These are phyloP conservation scores for Venturia oleaginea DNA, from an alignment of 2,329 filamentous ascomycete genomes.

Conservation along the genomic window DNA sequence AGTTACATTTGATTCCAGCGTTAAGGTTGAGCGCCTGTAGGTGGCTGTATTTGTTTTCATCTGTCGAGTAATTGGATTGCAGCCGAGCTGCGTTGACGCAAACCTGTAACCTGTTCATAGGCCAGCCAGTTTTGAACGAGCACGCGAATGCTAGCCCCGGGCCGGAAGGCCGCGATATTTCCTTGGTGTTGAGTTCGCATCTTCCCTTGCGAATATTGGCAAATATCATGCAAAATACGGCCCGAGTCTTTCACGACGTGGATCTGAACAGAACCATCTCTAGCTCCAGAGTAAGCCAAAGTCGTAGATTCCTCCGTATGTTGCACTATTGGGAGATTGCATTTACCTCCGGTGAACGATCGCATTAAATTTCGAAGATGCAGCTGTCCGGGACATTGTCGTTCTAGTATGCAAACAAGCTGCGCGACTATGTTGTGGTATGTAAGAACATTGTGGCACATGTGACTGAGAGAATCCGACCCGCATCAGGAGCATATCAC, in stretches of 20 bases:
- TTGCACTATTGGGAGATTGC: background rate
- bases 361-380: background rate
- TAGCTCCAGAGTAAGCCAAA: background rate
- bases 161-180: background rate
- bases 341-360: background rate
- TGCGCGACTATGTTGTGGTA: background rate
- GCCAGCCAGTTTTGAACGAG: background rate
- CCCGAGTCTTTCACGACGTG: background rate
- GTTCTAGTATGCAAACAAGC: background rate
- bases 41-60: background rate
- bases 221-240: background rate
- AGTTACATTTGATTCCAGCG: background rate
- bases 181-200: background rate
- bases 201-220: background rate
- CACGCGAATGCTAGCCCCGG: background rate
- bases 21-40: background rate
- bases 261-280: background rate
- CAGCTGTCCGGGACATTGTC: background rate
- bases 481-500: background rate
- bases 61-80: conserved; percentile 1
- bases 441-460: background rate
- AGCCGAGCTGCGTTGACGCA: background rate
- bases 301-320: background rate
- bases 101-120: background rate
- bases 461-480: background rate